A percentile compares a stretch with the other conserved stretches of the same genome.
These are phyloP conservation scores for Trichoderma lentiforme DNA, from an alignment of 2,329 filamentous ascomycete genomes.

Conservation along the genomic window DNA sequence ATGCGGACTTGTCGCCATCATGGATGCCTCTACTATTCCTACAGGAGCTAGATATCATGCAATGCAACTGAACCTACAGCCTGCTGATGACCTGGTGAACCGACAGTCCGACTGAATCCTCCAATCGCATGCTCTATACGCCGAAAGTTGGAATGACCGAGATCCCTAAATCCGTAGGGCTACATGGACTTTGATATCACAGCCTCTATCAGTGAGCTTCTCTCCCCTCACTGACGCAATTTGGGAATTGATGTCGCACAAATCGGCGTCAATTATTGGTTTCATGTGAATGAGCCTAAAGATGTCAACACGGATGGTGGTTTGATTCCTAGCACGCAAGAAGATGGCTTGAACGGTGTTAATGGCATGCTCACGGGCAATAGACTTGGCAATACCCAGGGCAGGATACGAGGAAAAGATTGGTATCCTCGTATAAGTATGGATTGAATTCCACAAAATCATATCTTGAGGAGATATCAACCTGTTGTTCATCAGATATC, in stretches of 20 bases:
- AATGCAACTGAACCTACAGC: not conserved
- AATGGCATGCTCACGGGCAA: not conserved
- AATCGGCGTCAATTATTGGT: constrained; percentile 2
- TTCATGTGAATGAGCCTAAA: not conserved
- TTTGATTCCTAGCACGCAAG: not conserved
- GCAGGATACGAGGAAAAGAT: not conserved
- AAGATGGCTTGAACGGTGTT: not conserved
- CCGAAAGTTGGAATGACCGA: not conserved
- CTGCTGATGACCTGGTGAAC: not conserved
- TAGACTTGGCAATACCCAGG: not conserved
- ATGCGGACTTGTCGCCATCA: not conserved
- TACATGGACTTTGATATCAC: not conserved
- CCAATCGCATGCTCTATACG: not conserved
- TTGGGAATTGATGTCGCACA: constrained; percentile 8
- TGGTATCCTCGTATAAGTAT: not conserved
- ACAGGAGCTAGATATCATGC: not conserved
- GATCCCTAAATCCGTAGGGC: not conserved
- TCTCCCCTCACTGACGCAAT: constrained; percentile 18
- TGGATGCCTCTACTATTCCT: not conserved
- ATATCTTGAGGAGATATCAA: not conserved
- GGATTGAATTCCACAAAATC: not conserved
- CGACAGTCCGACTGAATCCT: constrained; percentile 2
- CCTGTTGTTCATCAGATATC: not conserved
- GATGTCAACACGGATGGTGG: not conserved
- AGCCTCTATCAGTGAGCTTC: not conserved